Base-by-base conservation (phyloP, 495 filamentous ascomycete species). In the Halenospora varia region DNA sequence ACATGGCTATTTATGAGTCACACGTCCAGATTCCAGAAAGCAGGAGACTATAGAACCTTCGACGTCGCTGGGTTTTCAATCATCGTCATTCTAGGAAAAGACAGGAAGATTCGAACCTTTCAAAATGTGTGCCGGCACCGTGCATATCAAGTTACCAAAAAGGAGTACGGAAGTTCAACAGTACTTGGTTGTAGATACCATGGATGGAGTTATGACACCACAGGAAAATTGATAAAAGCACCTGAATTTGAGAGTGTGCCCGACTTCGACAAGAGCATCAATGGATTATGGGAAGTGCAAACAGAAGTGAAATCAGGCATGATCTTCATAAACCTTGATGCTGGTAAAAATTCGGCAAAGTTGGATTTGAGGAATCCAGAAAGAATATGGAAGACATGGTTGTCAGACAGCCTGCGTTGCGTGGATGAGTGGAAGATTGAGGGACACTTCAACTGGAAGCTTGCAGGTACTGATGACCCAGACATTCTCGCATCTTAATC, bases 181-280 rank as follows among this genome's bases (percentile, higher is more conserved):
- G 76, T 83, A 56, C 75, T 85, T 11, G 68, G 73, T 1, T 87
- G 82, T 66, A 72, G 77, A 44, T 87, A 85, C 59, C 83, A 87
- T 65, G 82, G 83, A 22, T 87, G 83, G 82, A 79, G 76, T 39
- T 85, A 85, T 57, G 76, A 80, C 53, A 73, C 75, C 3, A 73
- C 66, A 42, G 82, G 83, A 17, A 73, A 77, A 29, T 66, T 86
- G 40, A 75, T 81, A 46, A 83, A 84, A 65, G 82, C 83, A 1
- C 82, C 82, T 0, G 71, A 75, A 2, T 85, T 79, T 57, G 73
- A 84, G 22, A 73, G 74, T 6, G 61, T 83, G 9, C 64, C 70
- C 15, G 81, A 72, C 17, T 84, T 85, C 56, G 80, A 84, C 51
- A 84, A 81, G 67, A 67, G 54, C 60, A 59, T 74, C 59, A 81